Evolutionary conservation across 2,329 filamentous ascomycete species (phyloP), one percentile per base, ranked within the genome.

Genomic region (Emmonsiellopsis sp.): DNA sequence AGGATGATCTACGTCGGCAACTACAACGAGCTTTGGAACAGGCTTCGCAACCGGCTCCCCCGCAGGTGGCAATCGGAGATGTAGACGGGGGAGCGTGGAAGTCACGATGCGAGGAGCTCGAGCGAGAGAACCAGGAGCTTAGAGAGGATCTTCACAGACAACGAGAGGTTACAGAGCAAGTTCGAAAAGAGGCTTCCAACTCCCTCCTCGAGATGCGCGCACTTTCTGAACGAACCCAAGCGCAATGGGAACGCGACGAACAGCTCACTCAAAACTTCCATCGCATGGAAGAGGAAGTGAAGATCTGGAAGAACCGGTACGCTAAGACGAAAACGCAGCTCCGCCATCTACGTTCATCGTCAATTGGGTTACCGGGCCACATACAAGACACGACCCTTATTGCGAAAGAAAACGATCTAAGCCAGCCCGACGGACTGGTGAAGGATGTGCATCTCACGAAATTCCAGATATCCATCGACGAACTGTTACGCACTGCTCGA

Each of bases 381-480:
- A 67, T 67, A 30, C 63, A 70, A 7, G 72, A 76, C 56, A 67
- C 62, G 51, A 62, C 67, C 20, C 73, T 84, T 43, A 82, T 86
- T 7, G 46, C 46, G 38, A 81, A 85, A 56, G 85, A 92, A 60
- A 83, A 84, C n/a, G 81, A 80, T 49, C 85, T 93, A 59, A 79
- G 81, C 20, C 79, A 86, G 38, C 80, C 85, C 10, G 80, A 84
- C 55, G 93, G 93, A 5, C 69, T 93, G 20, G 83, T 98, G 62
- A 91, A 88, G 71, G 93, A 96, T 69, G 81, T 96, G 10, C 87
- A 96, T 67, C 83, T 98, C 59, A 96, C 92, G 50, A 91, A 89
- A 65, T 97, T 95, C 74, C 93, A 98, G 69, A 85, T 97, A 56
- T 82, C 90, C 20, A 87, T 98, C 57, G 92, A 98, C 65, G 92